Conservation (phyloP, 2,329 filamentous ascomycete species). For the Podosphaera leucotricha region DNA sequence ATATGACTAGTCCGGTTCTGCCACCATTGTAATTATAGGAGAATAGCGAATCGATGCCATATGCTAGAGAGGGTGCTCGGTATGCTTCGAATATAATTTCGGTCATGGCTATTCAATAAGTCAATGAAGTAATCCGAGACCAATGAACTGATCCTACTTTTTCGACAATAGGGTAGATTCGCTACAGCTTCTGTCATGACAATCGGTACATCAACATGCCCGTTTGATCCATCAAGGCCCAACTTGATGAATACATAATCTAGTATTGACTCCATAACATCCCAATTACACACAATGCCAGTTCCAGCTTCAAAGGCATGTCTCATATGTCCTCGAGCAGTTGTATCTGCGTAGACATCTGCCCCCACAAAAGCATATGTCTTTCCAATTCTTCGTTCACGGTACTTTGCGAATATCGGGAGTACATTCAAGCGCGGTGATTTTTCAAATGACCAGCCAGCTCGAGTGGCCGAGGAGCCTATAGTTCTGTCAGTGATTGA, state of each 20-base stretch:
- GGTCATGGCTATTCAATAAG: slow-evolving; percentile 50
- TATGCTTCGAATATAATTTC: slow-evolving; percentile 97
- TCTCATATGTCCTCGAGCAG: slow-evolving; percentile 70
- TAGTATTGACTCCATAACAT: slow-evolving; percentile 82
- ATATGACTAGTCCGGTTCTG: slow-evolving; percentile 66
- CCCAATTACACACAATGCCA: slow-evolving; percentile 90
- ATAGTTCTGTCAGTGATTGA: slow-evolving; percentile 7
- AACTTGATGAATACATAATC: slow-evolving; percentile 92
- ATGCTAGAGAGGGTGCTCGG: slow-evolving; percentile 66
- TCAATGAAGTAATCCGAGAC: slow-evolving; percentile 11
- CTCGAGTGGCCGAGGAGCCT: slow-evolving; percentile 77
- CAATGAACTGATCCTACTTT: slow-evolving; percentile 33
- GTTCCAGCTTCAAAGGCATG: slow-evolving; percentile 78
- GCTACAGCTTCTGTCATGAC: slow-evolving; percentile 92
- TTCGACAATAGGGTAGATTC: slow-evolving; percentile 69
- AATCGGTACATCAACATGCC: slow-evolving; percentile 60
- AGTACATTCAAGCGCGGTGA: slow-evolving; percentile 59
- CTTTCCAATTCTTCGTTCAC: slow-evolving; percentile 78
- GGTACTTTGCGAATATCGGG: slow-evolving; percentile 83
- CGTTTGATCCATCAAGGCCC: slow-evolving; percentile 54
- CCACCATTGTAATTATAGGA: slow-evolving; percentile 78
- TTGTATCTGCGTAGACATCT: slow-evolving; percentile 88
- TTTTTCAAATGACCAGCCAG: slow-evolving; percentile 85
- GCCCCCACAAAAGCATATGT: slow-evolving; percentile 80
- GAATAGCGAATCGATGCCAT: slow-evolving; percentile 91